phyloP scores from a whole-genome alignment of 2,329 filamentous ascomycete genomes.

The Hypoxylon sp. region DNA sequence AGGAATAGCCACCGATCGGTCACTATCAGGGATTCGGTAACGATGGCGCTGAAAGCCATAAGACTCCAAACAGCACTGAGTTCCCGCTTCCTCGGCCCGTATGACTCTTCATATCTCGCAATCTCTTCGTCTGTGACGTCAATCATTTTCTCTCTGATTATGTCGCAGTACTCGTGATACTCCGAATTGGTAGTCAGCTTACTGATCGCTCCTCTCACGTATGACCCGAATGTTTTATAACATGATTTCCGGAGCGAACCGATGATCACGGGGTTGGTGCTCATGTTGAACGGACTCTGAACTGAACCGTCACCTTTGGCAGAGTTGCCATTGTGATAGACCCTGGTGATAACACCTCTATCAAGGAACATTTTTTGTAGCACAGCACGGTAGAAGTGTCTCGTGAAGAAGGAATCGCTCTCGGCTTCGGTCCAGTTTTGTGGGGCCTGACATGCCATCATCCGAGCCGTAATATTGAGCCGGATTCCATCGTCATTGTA shows the following conservation, averaged over 20 bases:
- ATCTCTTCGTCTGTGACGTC: constrained; percentile 83
- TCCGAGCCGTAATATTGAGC: constrained; percentile 94
- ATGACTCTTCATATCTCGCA: constrained; percentile 75
- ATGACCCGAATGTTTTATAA: constrained; percentile 81
- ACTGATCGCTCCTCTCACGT: constrained; percentile 83
- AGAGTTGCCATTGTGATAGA: constrained; percentile 60
- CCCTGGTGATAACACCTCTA: constrained; percentile 78
- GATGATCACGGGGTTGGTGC: constrained; percentile 86
- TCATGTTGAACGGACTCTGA: constrained; percentile 65
- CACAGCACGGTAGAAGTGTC: constrained; percentile 92
- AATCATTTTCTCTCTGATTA: constrained; percentile 76
- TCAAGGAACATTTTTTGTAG: constrained; percentile 95
- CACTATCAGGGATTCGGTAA: constrained; percentile 91
- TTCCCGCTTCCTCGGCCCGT: constrained; percentile 79
- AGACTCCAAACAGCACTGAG: constrained; percentile 90
- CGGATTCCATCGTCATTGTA: constrained; percentile 76
- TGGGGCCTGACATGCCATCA: constrained; percentile 98
- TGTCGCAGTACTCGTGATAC: constrained; percentile 68
- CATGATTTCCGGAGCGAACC: constrained; percentile 86
- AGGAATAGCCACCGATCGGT: constrained; percentile 92
- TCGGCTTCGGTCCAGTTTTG: constrained; percentile 89
- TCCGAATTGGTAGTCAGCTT: constrained; percentile 76
- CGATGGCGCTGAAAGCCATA: constrained; percentile 94
- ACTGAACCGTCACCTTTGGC: constrained; percentile 44
- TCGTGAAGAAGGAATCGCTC: constrained; percentile 88